Conservation (phyloP, 495 filamentous ascomycete genomes). For the Xylaria scruposa region DNA sequence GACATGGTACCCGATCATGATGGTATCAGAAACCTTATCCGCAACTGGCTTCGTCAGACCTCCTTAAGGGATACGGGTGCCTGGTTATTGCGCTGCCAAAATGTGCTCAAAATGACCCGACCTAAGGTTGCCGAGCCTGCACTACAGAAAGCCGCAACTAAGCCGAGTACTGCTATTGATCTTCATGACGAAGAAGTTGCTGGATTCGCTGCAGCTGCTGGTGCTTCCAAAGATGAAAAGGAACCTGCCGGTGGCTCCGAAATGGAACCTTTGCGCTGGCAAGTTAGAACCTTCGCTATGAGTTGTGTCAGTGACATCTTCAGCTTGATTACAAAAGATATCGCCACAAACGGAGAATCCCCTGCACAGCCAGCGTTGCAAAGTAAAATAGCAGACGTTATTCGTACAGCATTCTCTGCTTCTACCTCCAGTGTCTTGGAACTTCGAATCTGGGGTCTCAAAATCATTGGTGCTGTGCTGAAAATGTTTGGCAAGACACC, state of each 20-base stretch:
- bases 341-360: constrained; percentile 71
- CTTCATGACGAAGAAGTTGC: constrained; percentile 96
- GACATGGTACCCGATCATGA: constrained; percentile 77
- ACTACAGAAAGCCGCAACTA: constrained; percentile 48
- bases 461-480: constrained; percentile 90
- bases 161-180: constrained; percentile 66
- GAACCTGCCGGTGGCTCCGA: constrained; percentile 65
- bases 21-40: constrained; percentile 79
- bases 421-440: constrained; percentile 93
- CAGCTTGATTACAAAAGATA: constrained; percentile 73
- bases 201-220: constrained; percentile 80
- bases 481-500: constrained; percentile 96
- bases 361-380: constrained; percentile 77
- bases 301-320: constrained; percentile 88
- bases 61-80: constrained; percentile 73
- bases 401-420: constrained; percentile 95
- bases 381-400: constrained; percentile 86
- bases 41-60: constrained; percentile 91
- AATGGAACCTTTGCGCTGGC: constrained; percentile 92
- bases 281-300: constrained; percentile 94
- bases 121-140: constrained; percentile 61
- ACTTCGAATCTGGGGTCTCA: constrained; percentile 84
- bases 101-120: constrained; percentile 85
- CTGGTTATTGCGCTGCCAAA: constrained; percentile 90
- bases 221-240: constrained; percentile 68